Evolutionary conservation across 805 yeast species (phyloP).

Genomic region (Kodamaea sagamina): DNA sequence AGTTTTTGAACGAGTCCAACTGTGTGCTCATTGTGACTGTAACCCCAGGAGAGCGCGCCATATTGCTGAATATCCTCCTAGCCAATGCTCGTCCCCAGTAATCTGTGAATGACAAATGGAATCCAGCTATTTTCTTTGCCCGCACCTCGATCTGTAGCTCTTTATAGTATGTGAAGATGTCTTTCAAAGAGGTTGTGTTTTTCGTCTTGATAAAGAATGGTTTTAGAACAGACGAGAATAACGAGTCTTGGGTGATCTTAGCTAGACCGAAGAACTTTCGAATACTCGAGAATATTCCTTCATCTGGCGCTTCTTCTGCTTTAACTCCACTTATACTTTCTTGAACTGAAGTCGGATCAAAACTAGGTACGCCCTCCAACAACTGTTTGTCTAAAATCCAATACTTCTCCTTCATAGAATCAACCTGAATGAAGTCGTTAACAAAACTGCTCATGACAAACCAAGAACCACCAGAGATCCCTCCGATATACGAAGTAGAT

Average conservation of each 20-base stretch:
- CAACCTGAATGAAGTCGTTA: slow-evolving; percentile 32
- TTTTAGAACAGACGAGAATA: not conserved
- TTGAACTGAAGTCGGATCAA: slow-evolving; percentile 33
- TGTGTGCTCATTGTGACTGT: slow-evolving; percentile 39
- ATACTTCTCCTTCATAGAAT: slow-evolving; percentile 25
- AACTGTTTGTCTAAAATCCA: slow-evolving; percentile 52
- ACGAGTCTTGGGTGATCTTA: not conserved
- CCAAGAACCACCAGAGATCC: slow-evolving; percentile 78
- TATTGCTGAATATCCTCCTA: slow-evolving; percentile 43
- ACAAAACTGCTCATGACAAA: slow-evolving; percentile 49
- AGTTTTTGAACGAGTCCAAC: slow-evolving; percentile 36
- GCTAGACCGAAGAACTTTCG: slow-evolving; percentile 1
- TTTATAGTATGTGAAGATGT: slow-evolving; percentile 49
- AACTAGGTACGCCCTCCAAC: slow-evolving; percentile 58
- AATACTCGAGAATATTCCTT: not conserved
- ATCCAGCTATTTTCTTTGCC: slow-evolving; percentile 53
- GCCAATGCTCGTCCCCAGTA: slow-evolving; percentile 69
- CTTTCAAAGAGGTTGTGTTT: slow-evolving; percentile 1
- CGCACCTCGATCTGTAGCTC: slow-evolving; percentile 56
- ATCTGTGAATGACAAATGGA: slow-evolving; percentile 60
- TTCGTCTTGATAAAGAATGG: not conserved
- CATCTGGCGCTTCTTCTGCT: not conserved
- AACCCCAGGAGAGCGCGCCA: slow-evolving; percentile 34
- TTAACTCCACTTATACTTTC: not conserved
- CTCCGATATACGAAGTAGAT: slow-evolving; percentile 56